These are phyloP conservation scores for Tuber aestivum DNA, from an alignment of 495 filamentous ascomycete species.

Conservation along the genomic window DNA sequence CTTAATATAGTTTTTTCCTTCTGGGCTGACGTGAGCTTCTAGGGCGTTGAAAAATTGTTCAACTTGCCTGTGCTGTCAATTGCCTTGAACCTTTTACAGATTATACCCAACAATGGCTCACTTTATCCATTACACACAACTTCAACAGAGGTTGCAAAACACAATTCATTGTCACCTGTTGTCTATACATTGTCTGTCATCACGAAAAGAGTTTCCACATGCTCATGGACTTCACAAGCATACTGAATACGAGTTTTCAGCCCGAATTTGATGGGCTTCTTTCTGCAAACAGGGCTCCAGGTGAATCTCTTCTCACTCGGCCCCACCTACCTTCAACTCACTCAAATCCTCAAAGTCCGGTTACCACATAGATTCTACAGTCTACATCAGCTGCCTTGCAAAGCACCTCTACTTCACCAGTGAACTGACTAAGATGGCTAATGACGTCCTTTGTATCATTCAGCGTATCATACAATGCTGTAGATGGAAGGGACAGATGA, in stretches of 20 bases:
- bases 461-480: no score
- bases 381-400: slow-evolving; percentile 78
- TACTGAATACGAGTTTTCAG: slow-evolving; percentile 51
- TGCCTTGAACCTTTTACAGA: slow-evolving; percentile 40
- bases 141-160: slow-evolving; percentile 88
- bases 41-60: slow-evolving; percentile 52
- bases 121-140: slow-evolving; percentile 65
- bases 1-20: no score
- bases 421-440: slow-evolving; percentile 69
- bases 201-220: slow-evolving; percentile 60
- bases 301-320: slow-evolving; percentile 90
- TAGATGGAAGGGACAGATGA: no score
- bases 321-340: slow-evolving; percentile 55
- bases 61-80: slow-evolving; percentile 48
- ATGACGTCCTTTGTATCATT: slow-evolving; percentile 76
- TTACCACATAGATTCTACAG: slow-evolving; percentile 66
- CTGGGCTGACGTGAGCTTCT: slow-evolving; percentile 11
- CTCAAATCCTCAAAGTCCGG: slow-evolving; percentile 64
- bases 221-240: slow-evolving; percentile 95
- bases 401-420: slow-evolving; percentile 80
- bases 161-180: slow-evolving; percentile 73
- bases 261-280: background rate
- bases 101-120: slow-evolving; percentile 52
- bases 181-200: slow-evolving; percentile 81
- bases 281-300: slow-evolving; percentile 43